A percentile compares a stretch with the other conserved stretches of the same genome.
These are phyloP conservation scores for Malus hybrid DNA, from an alignment of 331 rosid genomes.

Conservation along the genomic window DNA sequence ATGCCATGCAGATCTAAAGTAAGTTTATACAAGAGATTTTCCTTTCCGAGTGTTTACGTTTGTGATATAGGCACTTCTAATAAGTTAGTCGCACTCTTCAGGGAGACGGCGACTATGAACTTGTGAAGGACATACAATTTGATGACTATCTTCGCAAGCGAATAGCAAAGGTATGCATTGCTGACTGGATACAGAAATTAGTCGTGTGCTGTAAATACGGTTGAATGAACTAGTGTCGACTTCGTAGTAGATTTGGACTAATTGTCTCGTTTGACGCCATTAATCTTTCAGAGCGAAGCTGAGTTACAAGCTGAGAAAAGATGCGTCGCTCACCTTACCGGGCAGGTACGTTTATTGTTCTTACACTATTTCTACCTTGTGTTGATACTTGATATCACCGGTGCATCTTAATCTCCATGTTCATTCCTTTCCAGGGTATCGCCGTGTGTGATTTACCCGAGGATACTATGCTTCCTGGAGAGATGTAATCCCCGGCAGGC, in stretches of 20 bases:
- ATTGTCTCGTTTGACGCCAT: neutral
- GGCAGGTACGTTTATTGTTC: conserved; percentile 53
- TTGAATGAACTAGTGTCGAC: neutral
- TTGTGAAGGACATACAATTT: conserved; percentile 62
- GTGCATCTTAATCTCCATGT: neutral
- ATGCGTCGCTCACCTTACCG: conserved; percentile 92
- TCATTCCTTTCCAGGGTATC: conserved; percentile 44
- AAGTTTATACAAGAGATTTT: conserved; percentile 17
- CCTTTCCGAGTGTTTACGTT: neutral
- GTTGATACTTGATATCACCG: neutral
- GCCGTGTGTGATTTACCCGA: conserved; percentile 87
- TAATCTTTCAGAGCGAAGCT: conserved; percentile 73
- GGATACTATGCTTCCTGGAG: conserved; percentile 98
- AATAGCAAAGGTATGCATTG: conserved; percentile 47
- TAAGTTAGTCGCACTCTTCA: conserved; percentile 11
- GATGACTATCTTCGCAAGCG: conserved; percentile 73
- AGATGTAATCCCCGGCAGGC: conserved; percentile 39
- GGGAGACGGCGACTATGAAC: conserved; percentile 97
- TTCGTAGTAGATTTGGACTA: neutral
- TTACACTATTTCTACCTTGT: neutral
- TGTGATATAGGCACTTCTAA: neutral
- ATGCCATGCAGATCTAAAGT: conserved; percentile 98
- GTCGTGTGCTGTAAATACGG: neutral
- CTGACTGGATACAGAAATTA: neutral
- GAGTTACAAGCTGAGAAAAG: conserved; percentile 90